Evolutionary conservation across 2,329 filamentous ascomycete genomes (phyloP), one percentile per base, ranked within the genome.

Genomic region (Mycogone perniciosa): DNA sequence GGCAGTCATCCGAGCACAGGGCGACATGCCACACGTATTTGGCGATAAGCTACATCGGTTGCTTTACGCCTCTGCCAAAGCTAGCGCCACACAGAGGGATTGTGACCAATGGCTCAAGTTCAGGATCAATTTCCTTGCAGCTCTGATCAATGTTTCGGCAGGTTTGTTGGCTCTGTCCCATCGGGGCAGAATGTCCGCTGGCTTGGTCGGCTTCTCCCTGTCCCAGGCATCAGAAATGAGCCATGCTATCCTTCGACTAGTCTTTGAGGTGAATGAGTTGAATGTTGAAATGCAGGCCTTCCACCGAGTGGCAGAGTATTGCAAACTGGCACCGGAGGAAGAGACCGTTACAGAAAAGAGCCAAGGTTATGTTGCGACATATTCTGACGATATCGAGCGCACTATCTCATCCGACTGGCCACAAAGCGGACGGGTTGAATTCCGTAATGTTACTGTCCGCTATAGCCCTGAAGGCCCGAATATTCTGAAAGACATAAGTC

Each of bases 91-190:
- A 2, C 68, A 68, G 26, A 72, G 64, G 51, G 75, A 75, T 57
- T 68, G 67, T 50, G 76, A 76, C 54, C 70, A 73, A 7, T 77
- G 75, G 75, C 68, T 77, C 4, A 65, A 68, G 4, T 63, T 76
- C 13, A 70, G 74, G 11, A 63, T 73, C 7, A 73, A 76, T 51
- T 64, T 74, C 54, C 67, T 72, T 44, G 71, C 72, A 2, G 70
- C 71, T 2, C 55, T 73, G 1, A 68, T 75, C 9, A 70, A 69
- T 9, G 64, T 72, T 3, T 64, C 65, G 20, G 73, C 72, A 0
- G 73, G 72, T 11, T 60, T 64, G 26, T 69, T 76, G 40, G 74
- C 73, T 2, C 64, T 72, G 11, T 63, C 62, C 10, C 64, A 71
- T 55, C 64, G 66, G 11, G 65, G 64, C 33, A 57, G 62, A 1